These are phyloP conservation scores for Geotrichum restrictum DNA, from an alignment of 1,139 yeast genomes.

Conservation along the genomic window DNA sequence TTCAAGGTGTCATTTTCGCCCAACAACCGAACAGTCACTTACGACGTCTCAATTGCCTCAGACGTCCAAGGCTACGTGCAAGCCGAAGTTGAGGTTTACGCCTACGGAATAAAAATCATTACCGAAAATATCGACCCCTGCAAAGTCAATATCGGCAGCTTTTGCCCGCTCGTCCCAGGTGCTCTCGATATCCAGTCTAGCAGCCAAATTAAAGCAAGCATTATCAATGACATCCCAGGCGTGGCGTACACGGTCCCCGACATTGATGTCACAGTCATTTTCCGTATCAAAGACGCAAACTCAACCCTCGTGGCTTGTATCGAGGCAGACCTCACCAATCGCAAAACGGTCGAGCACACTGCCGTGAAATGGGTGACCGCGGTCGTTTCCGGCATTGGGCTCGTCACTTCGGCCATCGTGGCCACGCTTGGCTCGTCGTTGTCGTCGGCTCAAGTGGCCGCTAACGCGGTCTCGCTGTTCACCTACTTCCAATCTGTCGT, in stretches of 20 bases:
- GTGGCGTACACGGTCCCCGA: slow-evolving; percentile 90
- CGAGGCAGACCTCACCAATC: slow-evolving; percentile 77
- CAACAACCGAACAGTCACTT: slow-evolving; percentile 54
- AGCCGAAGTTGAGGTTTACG: slow-evolving; percentile 67
- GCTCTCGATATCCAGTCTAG: slow-evolving; percentile 67
- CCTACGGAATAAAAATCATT: slow-evolving; percentile 74
- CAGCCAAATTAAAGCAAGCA: slow-evolving; percentile 44
- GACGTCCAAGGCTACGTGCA: slow-evolving; percentile 68
- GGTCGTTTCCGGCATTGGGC: slow-evolving; percentile 83
- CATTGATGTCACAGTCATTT: slow-evolving; percentile 86
- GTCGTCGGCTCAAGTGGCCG: slow-evolving; percentile 95
- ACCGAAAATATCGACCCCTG: slow-evolving; percentile 63
- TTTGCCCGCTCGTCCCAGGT: slow-evolving; percentile 86
- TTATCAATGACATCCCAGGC: slow-evolving; percentile 62
- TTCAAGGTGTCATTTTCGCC: slow-evolving; percentile 77
- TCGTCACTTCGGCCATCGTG: slow-evolving; percentile 79
- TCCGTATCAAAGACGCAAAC: slow-evolving; percentile 44
- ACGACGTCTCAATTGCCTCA: slow-evolving; percentile 74
- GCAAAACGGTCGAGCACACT: slow-evolving; percentile 86
- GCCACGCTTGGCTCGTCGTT: slow-evolving; percentile 87
- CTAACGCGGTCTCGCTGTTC: slow-evolving; percentile 86
- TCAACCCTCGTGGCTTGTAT: slow-evolving; percentile 73
- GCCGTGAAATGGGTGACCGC: slow-evolving; percentile 98
- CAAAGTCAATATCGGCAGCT: slow-evolving; percentile 44
- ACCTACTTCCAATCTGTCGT: slow-evolving; percentile 92